Evolutionary conservation across 805 yeast genomes (phyloP), one percentile per base, ranked within the genome.

Genomic region (Metschnikowia colocasiae): DNA sequence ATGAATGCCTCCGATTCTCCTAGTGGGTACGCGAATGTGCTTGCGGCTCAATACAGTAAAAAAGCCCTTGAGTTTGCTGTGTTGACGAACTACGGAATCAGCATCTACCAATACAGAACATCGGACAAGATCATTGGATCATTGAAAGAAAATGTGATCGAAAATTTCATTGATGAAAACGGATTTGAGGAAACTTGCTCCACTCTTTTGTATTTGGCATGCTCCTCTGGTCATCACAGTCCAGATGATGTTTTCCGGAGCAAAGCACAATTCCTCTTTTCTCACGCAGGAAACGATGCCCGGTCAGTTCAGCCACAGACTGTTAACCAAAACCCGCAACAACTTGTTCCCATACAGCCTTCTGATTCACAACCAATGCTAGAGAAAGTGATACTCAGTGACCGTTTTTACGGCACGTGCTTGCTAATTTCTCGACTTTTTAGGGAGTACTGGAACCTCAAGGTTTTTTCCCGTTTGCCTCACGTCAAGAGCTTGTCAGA

Each of bases 141-240:
- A 0, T 68, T 87, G 47, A 80, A 82, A 42, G 91, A 84, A 33
- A 74, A 69, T 32, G 82, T 85, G 18, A 78, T 87, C 44, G 76
- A 82, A 44, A 77, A 83, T 43, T 88, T 88, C 60, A 80, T 84
- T 15, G 78, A 79, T 40, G 84, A 86, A 46, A 90, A 89, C 62
- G 97, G 98, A 5, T 77, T 83, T 43, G 82, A 87, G 44, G 99
- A 95, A 63, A 83, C 95, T 3, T 92, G 97, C 60, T 84, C 96
- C 0, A 83, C 94, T 1, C 86, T 97, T 9, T 73, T 94, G 43
- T 85, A 86, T 54, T 81, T 89, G 44, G 87, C 96, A 1, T 86
- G 95, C 59, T 82, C 87, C 47, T 79, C 79, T 53, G 81, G 82
- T 4, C 62, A 61, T 49, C 64, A 64, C 47, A 77, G 80, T 51